Evolutionary conservation across 2,329 filamentous ascomycete genomes (phyloP).

Genomic region (Sodiomyces alkalinus): DNA sequence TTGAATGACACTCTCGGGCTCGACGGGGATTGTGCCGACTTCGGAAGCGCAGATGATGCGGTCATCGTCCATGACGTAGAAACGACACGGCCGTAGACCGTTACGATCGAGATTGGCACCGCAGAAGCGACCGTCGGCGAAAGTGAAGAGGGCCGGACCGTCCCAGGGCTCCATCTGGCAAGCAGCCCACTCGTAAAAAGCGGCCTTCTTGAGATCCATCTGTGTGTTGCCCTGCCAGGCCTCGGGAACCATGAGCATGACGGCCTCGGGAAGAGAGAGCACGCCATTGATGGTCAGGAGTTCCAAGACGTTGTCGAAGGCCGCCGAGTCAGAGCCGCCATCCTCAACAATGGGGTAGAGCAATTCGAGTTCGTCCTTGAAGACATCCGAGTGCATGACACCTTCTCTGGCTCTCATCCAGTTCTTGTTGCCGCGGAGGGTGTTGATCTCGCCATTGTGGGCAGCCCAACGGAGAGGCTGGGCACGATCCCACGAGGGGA

Average conservation of each 20-base stretch:
- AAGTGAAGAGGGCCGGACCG: conserved; percentile 90
- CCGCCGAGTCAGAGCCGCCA: conserved; percentile 89
- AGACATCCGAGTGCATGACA: conserved; percentile 82
- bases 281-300: conserved; percentile 91
- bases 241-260: conserved; percentile 98
- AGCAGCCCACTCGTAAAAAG: conserved; percentile 97
- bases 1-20: conserved; percentile 78
- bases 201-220: conserved; percentile 90
- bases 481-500: conserved; percentile 94
- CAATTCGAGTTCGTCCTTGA: conserved; percentile 78
- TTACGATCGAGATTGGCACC: conserved; percentile 95
- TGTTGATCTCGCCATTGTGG: conserved; percentile 98
- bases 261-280: conserved; percentile 82
- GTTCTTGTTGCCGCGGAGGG: conserved; percentile 94
- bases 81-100: conserved; percentile 86
- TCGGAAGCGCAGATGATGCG: conserved; percentile 95
- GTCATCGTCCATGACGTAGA: conserved; percentile 93
- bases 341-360: conserved; percentile 94
- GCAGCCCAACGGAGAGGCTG: conserved; percentile 93
- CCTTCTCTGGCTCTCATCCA: conserved; percentile 98
- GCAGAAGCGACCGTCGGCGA: conserved; percentile 90
- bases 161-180: conserved; percentile 99
- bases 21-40: conserved; percentile 83
- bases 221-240: conserved; percentile 88
- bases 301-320: conserved; percentile 94